Conservation (phyloP, 345 rosid species). For the Alliaria petiolata region DNA sequence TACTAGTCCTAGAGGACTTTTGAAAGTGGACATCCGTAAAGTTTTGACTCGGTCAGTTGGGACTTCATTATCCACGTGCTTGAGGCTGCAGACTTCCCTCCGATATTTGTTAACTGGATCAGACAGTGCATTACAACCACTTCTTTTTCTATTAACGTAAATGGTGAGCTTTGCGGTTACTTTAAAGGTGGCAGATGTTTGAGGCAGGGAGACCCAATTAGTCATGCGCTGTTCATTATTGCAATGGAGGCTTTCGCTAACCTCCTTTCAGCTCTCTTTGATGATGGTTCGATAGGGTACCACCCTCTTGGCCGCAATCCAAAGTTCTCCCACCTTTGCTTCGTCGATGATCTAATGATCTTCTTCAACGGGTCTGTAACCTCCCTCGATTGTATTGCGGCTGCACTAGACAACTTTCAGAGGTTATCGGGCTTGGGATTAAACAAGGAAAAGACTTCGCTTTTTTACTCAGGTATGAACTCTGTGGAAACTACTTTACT, state of each 20-base stretch:
- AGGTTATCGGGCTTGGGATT: no score
- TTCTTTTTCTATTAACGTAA: neutral
- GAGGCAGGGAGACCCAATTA: neutral
- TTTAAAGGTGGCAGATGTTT: neutral
- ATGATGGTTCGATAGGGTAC: neutral
- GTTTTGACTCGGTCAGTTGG: neutral
- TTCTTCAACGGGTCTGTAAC: no score
- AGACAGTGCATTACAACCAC: neutral
- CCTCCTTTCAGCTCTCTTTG: neutral
- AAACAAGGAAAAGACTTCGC: no score
- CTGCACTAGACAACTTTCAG: no score
- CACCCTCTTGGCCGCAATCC: neutral
- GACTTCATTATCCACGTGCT: neutral
- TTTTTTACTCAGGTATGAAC: no score
- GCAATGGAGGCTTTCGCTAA: neutral
- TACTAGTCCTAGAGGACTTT: no score
- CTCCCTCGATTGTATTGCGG: no score
- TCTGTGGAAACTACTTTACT: no score
- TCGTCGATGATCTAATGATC: no score
- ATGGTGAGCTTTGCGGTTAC: neutral
- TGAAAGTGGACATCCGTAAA: no score
- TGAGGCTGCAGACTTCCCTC: neutral
- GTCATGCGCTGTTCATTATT: neutral
- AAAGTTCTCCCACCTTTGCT: no score
- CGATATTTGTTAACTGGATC: neutral